Evolutionary conservation across 306 rosid genomes (phyloP).

Genomic region (Inga laurina): DNA sequence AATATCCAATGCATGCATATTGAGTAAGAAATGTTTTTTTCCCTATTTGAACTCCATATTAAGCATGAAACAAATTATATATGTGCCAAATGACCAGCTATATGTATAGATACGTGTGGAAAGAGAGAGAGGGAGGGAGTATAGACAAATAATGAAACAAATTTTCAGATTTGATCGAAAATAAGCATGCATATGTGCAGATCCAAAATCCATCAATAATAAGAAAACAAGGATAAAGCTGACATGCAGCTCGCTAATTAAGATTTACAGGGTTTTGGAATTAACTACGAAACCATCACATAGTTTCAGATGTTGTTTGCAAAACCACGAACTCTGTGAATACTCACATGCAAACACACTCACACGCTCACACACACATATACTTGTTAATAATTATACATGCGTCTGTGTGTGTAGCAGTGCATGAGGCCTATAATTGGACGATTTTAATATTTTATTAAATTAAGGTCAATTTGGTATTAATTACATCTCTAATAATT

Average conservation of each 20-base stretch:
- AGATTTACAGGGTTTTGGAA: neutral
- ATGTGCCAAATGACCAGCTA: neutral
- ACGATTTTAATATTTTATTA: neutral
- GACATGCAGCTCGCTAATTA: constrained; percentile 23
- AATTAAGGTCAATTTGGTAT: neutral
- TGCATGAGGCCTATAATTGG: neutral
- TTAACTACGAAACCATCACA: neutral
- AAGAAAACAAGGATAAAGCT: neutral
- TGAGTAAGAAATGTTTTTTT: neutral
- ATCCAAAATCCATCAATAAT: constrained; percentile 9
- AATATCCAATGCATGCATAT: neutral
- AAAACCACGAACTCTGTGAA: neutral
- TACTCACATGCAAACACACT: constrained; percentile 28
- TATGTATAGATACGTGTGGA: neutral
- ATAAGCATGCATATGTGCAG: neutral
- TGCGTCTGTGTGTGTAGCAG: neutral
- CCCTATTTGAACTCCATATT: neutral
- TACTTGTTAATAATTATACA: too few species aligned
- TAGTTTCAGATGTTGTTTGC: neutral
- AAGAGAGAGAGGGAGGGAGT: neutral
- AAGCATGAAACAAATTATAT: too few species aligned
- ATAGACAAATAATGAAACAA: constrained; percentile 6
- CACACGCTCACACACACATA: neutral
- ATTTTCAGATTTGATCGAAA: neutral
- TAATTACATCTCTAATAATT: neutral